These are phyloP conservation scores for Hordeum marinum DNA, from an alignment of 176 grass and related monocot species.

Conservation along the genomic window DNA sequence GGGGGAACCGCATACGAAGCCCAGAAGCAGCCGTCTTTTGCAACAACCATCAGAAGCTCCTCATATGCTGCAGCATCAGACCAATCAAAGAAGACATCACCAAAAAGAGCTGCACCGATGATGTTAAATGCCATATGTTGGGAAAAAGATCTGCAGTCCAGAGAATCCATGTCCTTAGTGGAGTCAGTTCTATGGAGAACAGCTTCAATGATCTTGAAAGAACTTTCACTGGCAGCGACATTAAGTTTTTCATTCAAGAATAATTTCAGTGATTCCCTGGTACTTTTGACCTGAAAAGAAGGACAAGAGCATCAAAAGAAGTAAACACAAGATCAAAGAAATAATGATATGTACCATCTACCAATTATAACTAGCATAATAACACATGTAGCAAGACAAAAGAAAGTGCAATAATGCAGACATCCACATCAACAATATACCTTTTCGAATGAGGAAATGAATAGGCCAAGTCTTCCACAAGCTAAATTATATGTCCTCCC, in stretches of 20 bases:
- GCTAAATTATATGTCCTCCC: slow-evolving; percentile 80
- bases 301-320: slow-evolving; percentile 3
- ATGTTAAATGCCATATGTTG: slow-evolving; percentile 71
- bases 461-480: slow-evolving; percentile 73
- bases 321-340: slow-evolving; percentile 14
- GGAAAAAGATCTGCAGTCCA: slow-evolving; percentile 61
- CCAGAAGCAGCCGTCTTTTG: slow-evolving; percentile 89
- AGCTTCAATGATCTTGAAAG: slow-evolving; percentile 46
- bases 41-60: slow-evolving; percentile 72
- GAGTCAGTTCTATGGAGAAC: slow-evolving; percentile 41
- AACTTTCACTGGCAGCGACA: slow-evolving; percentile 13
- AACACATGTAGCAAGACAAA: neutral
- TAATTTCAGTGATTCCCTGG: slow-evolving; percentile 65
- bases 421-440: slow-evolving; percentile 30
- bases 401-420: neutral
- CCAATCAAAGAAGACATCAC: slow-evolving; percentile 80
- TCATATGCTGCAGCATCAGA: slow-evolving; percentile 59
- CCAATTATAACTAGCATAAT: neutral
- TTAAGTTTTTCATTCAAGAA: slow-evolving; percentile 63
- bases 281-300: slow-evolving; percentile 57
- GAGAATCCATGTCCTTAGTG: slow-evolving; percentile 41
- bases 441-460: slow-evolving; percentile 78
- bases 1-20: slow-evolving; percentile 72
- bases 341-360: neutral
- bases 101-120: slow-evolving; percentile 69